These are phyloP conservation scores for Dalechampia spathulata DNA, from an alignment of 441 rosid species.

Conservation along the genomic window DNA sequence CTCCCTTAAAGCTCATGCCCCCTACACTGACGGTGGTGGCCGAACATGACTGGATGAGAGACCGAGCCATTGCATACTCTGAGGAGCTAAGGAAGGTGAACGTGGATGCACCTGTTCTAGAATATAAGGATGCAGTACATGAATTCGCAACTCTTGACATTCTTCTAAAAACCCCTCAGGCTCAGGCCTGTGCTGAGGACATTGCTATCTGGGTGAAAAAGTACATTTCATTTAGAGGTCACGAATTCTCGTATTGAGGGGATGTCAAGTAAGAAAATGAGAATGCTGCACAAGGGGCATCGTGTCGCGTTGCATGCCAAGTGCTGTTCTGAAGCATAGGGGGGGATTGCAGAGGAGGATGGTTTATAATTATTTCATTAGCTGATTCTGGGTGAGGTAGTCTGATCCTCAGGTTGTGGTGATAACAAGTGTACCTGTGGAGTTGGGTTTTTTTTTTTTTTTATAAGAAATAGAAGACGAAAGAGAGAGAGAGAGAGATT, in stretches of 20 bases:
- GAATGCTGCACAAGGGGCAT: conserved; percentile 10
- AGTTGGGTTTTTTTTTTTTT: conserved; percentile 23
- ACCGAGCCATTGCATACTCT: conserved; percentile 87
- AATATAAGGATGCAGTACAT: conserved; percentile 91
- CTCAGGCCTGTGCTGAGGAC: conserved; percentile 88
- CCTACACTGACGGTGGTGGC: conserved; percentile 90
- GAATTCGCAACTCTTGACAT: conserved; percentile 92
- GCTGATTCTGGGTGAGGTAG: conserved; percentile 10
- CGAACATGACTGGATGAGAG: conserved; percentile 97
- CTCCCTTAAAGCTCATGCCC: conserved; percentile 80
- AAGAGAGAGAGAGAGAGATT: conserved; percentile 32
- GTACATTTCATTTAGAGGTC: conserved; percentile 75
- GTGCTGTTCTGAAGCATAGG: neutral
- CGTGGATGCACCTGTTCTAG: conserved; percentile 86
- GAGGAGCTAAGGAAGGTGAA: conserved; percentile 84
- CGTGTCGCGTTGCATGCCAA: conserved; percentile 4
- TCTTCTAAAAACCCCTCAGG: conserved; percentile 82
- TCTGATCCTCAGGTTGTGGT: conserved; percentile 11
- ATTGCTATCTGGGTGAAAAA: conserved; percentile 92
- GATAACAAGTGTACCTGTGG: conserved; percentile 7
- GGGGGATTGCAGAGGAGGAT: neutral
- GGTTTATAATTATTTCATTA: conserved; percentile 14
- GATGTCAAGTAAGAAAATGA: conserved; percentile 2
- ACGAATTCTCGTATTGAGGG: conserved; percentile 74
- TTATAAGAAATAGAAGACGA: too few relatives aligned